Evolutionary conservation across 371 early-diverging fungal genomes (phyloP).

Genomic region (Haplosporangium sp.): DNA sequence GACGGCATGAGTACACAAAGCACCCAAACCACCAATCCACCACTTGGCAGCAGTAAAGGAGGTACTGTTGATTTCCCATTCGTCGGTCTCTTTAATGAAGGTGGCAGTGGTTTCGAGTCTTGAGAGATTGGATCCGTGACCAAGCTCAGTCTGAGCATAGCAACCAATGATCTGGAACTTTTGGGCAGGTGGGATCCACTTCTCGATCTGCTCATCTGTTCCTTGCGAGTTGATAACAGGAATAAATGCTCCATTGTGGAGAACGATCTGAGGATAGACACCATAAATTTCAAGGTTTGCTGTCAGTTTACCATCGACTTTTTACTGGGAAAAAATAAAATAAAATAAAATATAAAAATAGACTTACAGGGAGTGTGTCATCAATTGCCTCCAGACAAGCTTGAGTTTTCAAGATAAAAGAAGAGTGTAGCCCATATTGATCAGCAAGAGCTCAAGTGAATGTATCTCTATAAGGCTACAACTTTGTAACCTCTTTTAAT

Average conservation of each 20-base stretch:
- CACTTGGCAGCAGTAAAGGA: slow-evolving; percentile 89
- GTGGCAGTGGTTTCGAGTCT: slow-evolving; percentile 92
- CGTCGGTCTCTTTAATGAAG: slow-evolving; percentile 77
- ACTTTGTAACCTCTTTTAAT: too few relatives aligned
- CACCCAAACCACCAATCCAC: slow-evolving; percentile 94
- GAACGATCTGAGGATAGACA: slow-evolving; percentile 19
- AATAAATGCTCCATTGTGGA: slow-evolving; percentile 74
- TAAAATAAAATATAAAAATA: not conserved
- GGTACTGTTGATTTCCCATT: slow-evolving; percentile 89
- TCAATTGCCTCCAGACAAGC: slow-evolving; percentile 37
- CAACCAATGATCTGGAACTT: slow-evolving; percentile 86
- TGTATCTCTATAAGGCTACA: too few relatives aligned
- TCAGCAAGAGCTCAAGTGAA: too few relatives aligned
- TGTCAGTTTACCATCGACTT: not conserved
- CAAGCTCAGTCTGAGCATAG: slow-evolving; percentile 81
- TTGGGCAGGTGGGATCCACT: slow-evolving; percentile 80
- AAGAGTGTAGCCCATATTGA: not conserved
- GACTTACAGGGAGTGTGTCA: slow-evolving; percentile 40
- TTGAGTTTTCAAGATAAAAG: not conserved
- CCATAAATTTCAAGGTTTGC: not conserved
- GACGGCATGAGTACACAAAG: slow-evolving; percentile 83
- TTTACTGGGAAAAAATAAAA: too few relatives aligned
- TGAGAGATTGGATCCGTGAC: slow-evolving; percentile 87
- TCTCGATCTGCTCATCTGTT: slow-evolving; percentile 81
- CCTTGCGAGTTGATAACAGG: slow-evolving; percentile 82